Evolutionary conservation across 345 rosid species (phyloP), one percentile per base, ranked within the genome.

Genomic region (Gossypium mustelinum): DNA sequence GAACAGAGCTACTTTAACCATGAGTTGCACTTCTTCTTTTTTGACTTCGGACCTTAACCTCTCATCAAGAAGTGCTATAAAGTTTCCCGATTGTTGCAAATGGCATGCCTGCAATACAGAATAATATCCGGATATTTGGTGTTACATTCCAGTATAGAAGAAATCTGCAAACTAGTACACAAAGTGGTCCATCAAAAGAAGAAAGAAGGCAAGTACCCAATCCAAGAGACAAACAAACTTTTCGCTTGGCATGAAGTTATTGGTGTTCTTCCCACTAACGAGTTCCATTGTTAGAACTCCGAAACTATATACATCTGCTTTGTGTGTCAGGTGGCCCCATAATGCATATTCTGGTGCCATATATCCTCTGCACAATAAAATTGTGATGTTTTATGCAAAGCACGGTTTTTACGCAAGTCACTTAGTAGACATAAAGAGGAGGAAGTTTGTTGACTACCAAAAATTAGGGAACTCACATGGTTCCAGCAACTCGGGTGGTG

Each of bases 291-390:
- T 83, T 74, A 89, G 84, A 54, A 87, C 77, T 5, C 93, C 91
- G 18, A 81, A 89, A 72, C 91, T 89, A 55, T 89, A 89, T 11
- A 89, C 89, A 79, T 89, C 91, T 64, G 91, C 91, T 78, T 89
- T 89, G 73, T 83, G 77, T 12, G 81, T 79, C 64, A 89, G 75
- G 78, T 86, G 76, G 71, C 93, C 91, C 90, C 90, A 84, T 16
- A 87, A 52, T 70, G 91, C 93, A 58, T 89, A 89, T 72, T 89
- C 89, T 50, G 90, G 93, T 68, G 93, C 88, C 89, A 89, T 89
- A 57, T 89, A 84, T 68, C 86, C 86, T 68, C 86, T 84, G 81
- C 78, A 77, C 3, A 67, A 51, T 44, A 73, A 54, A 54, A 60
- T 60, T 2, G 34, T 7, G 44, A 25, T 11, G 64, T 34, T 17